Evolutionary conservation across 768 basidiomycete genomes (phyloP).

Genomic region (Boletus huronensis): DNA sequence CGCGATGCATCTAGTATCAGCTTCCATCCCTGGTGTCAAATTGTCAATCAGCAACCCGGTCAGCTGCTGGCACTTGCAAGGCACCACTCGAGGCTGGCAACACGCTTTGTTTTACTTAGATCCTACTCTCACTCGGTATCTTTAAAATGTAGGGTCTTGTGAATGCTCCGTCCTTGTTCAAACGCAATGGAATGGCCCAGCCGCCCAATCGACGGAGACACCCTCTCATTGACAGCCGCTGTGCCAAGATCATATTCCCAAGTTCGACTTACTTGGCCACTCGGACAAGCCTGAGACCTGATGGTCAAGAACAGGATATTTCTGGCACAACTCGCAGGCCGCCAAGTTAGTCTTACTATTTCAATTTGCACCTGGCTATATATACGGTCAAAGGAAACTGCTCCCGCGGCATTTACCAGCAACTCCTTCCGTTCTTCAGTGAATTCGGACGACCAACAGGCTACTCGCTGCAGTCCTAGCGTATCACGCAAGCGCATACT

Average conservation of each 20-base stretch:
- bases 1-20: no score
- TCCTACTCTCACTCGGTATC: background rate
- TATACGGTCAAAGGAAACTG: background rate
- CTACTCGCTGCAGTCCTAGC: background rate
- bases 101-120: background rate
- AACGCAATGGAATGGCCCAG: background rate
- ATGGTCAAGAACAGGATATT: background rate
- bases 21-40: background rate
- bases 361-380: no score
- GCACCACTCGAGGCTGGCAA: background rate
- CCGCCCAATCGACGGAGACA: no score
- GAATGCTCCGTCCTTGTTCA: background rate
- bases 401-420: background rate
- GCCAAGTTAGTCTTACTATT: background rate
- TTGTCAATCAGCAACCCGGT: background rate
- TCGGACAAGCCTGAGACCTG: background rate
- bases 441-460: background rate
- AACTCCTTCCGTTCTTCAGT: background rate
- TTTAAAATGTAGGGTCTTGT: background rate
- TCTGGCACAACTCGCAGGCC: background rate
- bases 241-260: background rate
- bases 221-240: no score
- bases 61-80: background rate
- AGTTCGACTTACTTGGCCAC: no score
- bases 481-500: no score